Conservation (phyloP, 192 early-diverging fungal genomes). For the Backusella tarrabulga region DNA sequence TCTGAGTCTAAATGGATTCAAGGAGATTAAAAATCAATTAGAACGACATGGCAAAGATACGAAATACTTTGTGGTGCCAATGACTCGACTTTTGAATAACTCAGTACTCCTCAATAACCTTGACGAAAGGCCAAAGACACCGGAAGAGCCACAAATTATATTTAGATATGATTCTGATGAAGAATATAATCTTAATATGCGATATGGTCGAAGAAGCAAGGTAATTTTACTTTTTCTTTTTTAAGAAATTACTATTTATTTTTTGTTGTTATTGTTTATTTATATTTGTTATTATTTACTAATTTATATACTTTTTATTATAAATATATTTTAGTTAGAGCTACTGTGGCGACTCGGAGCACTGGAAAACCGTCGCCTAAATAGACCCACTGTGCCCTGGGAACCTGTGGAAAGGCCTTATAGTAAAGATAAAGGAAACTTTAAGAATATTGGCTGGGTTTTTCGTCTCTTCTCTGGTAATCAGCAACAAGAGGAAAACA, state of each 20-base stretch:
- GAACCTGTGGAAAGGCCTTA: constrained; percentile 46
- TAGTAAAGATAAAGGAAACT: constrained; percentile 46
- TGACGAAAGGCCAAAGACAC: constrained; percentile 51
- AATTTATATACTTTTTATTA: not conserved
- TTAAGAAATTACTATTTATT: not conserved
- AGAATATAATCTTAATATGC: constrained; percentile 56
- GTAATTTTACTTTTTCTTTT: constrained; percentile 28
- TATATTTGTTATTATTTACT: not conserved
- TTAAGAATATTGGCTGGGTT: constrained; percentile 55
- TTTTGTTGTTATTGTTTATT: not conserved
- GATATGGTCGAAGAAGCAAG: constrained; percentile 62
- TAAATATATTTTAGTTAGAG: constrained; percentile 39
- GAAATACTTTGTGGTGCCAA: constrained; percentile 62
- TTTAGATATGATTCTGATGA: constrained; percentile 55
- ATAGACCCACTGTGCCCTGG: constrained; percentile 55
- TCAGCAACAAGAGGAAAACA: constrained; percentile 53
- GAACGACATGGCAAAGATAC: constrained; percentile 43
- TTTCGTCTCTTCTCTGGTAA: constrained; percentile 59
- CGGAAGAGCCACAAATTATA: constrained; percentile 62
- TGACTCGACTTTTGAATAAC: constrained; percentile 60
- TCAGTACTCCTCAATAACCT: constrained; percentile 43
- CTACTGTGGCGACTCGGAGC: constrained; percentile 56
- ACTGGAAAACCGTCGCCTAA: constrained; percentile 41
- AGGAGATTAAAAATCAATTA: constrained; percentile 49
- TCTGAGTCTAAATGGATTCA: constrained; percentile 48